Conservation (phyloP, 176 grass and related monocot genomes). For the Secale cereale region DNA sequence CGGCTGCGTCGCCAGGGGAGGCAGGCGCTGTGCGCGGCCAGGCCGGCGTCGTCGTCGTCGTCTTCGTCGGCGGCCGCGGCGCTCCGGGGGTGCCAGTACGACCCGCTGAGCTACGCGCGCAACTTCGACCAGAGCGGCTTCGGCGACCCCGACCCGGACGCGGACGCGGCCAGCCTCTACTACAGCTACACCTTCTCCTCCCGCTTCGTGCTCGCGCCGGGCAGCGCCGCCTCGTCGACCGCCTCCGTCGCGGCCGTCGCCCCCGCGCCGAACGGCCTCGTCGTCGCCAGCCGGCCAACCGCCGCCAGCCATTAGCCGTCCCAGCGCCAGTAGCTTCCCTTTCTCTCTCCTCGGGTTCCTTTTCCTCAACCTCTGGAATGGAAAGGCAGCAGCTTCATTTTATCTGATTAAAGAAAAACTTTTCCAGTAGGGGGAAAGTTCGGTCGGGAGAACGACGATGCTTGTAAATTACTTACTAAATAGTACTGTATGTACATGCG, state of each 20-base stretch:
- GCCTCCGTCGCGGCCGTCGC: not conserved
- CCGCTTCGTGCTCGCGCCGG: slow-evolving; percentile 50
- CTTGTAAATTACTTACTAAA: not conserved
- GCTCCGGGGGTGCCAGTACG: slow-evolving; percentile 53
- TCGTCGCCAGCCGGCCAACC: not conserved
- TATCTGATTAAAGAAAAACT: not conserved
- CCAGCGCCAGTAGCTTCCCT: no score
- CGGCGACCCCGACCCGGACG: slow-evolving; percentile 22
- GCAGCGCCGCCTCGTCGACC: not conserved
- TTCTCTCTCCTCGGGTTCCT: not conserved
- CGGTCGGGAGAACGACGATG: not conserved
- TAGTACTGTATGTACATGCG: not conserved
- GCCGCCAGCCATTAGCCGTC: slow-evolving; percentile 1
- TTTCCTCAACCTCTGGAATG: not conserved
- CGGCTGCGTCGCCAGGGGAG: slow-evolving; percentile 58
- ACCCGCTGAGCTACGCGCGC: slow-evolving; percentile 75
- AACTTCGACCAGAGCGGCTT: slow-evolving; percentile 72
- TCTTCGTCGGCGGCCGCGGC: not conserved
- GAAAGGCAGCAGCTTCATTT: not conserved
- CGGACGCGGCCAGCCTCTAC: slow-evolving; percentile 31
- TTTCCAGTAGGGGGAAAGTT: not conserved
- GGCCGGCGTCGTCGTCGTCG: not conserved
- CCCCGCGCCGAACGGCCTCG: not conserved
- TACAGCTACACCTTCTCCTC: slow-evolving; percentile 73
- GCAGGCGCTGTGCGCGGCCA: slow-evolving; percentile 27